These are phyloP conservation scores for Trichothecium sympodiale DNA, from an alignment of 2,329 filamentous ascomycete species.

Conservation along the genomic window DNA sequence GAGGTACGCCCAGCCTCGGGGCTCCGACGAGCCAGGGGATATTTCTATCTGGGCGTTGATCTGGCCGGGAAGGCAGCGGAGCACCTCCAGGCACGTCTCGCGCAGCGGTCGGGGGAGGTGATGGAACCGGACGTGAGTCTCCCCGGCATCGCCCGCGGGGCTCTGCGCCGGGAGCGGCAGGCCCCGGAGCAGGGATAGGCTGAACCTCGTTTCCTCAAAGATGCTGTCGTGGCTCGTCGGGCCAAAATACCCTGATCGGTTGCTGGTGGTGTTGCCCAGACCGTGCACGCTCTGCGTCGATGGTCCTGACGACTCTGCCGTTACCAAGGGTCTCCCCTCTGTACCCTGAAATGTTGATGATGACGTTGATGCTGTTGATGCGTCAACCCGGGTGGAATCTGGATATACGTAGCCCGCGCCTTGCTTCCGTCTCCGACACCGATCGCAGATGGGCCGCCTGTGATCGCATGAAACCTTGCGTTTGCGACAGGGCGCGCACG, in stretches of 20 bases:
- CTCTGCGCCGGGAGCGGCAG: background rate
- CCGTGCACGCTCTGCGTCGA: no score
- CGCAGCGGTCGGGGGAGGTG: conserved; percentile 16
- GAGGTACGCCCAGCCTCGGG: conserved; percentile 19
- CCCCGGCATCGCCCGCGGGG: conserved; percentile 1
- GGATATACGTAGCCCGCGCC: conserved; percentile 21
- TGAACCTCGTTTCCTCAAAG: conserved; percentile 29
- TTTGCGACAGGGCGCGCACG: conserved; percentile 22
- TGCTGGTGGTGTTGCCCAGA: no score
- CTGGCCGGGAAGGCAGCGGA: conserved; percentile 21
- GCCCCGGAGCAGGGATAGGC: conserved; percentile 21
- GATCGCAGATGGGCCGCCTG: conserved; percentile 21
- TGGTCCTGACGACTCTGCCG: no score
- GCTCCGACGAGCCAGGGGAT: conserved; percentile 10
- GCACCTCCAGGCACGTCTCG: conserved; percentile 24
- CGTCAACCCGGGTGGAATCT: background rate
- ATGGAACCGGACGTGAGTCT: conserved; percentile 6
- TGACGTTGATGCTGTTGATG: no score
- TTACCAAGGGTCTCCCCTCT: no score
- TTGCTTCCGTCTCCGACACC: conserved; percentile 23
- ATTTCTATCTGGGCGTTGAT: conserved; percentile 12
- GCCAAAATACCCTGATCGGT: conserved; percentile 27
- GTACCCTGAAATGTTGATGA: no score
- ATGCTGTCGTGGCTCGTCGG: conserved; percentile 31
- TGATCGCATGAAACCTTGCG: conserved; percentile 30